These are phyloP conservation scores for Chaetoceros muelleri DNA, from an alignment of 108 stramenopile species.

Conservation along the genomic window DNA sequence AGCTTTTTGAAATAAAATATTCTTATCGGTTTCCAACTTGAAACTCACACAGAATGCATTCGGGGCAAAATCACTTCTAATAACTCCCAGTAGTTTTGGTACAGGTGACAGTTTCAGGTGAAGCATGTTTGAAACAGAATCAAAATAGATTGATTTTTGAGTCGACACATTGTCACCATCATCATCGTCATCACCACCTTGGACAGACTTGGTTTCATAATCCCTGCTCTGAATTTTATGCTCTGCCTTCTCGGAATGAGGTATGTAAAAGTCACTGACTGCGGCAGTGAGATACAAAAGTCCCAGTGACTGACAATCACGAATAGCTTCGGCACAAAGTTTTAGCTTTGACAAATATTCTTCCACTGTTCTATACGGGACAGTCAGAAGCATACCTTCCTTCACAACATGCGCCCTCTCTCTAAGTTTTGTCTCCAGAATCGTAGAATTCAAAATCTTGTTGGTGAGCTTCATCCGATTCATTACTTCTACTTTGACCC, in stretches of 20 bases:
- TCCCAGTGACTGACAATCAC: conserved; percentile 40
- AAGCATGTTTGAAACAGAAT: conserved; percentile 22
- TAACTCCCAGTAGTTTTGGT: conserved; percentile 81
- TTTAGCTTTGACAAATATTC: conserved; percentile 77
- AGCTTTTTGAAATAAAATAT: conserved; percentile 80
- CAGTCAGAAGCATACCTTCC: conserved; percentile 51
- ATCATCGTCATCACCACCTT: neutral
- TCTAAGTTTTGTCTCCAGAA: conserved; percentile 34
- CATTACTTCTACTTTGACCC: neutral
- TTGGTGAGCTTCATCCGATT: conserved; percentile 2
- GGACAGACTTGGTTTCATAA: conserved; percentile 15
- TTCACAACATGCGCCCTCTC: conserved; percentile 34
- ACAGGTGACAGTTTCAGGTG: conserved; percentile 67
- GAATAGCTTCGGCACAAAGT: conserved; percentile 37
- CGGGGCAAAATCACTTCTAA: conserved; percentile 81
- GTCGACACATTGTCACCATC: conserved; percentile 3
- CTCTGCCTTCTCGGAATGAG: conserved; percentile 49
- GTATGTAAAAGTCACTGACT: conserved; percentile 94
- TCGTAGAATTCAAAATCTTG: conserved; percentile 29
- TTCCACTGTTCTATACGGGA: conserved; percentile 73
- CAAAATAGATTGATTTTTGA: conserved; percentile 3
- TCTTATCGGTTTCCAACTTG: conserved; percentile 94
- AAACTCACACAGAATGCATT: conserved; percentile 90
- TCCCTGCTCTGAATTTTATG: conserved; percentile 93
- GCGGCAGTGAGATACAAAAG: conserved; percentile 89